phyloP scores from a whole-genome alignment of 345 rosid species.

The Eutrema heterophyllum region DNA sequence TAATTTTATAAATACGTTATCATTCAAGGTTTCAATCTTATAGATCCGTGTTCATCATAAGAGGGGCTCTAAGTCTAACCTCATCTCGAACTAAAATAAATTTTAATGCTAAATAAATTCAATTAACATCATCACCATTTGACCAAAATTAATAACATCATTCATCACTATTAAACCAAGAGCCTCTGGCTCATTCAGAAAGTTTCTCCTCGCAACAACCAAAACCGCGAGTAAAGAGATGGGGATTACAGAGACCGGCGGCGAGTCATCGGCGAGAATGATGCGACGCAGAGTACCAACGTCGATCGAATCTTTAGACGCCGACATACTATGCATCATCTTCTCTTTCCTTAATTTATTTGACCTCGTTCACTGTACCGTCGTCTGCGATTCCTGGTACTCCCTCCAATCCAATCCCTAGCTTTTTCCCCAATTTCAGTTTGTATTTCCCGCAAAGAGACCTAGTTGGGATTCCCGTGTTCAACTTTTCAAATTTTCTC shows the following conservation, averaged over 20 bases:
- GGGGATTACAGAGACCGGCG: conserved; percentile 25
- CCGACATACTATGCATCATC: conserved; percentile 55
- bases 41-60: no score
- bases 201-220: neutral
- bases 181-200: neutral
- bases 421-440: neutral
- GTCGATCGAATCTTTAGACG: conserved; percentile 42
- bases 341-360: conserved; percentile 70
- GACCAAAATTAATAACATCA: no score
- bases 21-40: no score
- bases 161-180: neutral
- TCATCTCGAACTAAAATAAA: no score
- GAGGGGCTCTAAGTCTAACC: no score
- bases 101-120: neutral
- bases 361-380: conserved; percentile 74
- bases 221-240: neutral
- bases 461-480: neutral
- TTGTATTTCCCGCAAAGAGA: neutral
- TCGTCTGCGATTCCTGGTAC: conserved; percentile 81
- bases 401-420: neutral
- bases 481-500: neutral
- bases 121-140: no score
- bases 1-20: no score
- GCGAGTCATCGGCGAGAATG: conserved; percentile 38
- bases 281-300: conserved; percentile 38